Conservation (phyloP, 495 filamentous ascomycete genomes). For the Acidomyces sp. region DNA sequence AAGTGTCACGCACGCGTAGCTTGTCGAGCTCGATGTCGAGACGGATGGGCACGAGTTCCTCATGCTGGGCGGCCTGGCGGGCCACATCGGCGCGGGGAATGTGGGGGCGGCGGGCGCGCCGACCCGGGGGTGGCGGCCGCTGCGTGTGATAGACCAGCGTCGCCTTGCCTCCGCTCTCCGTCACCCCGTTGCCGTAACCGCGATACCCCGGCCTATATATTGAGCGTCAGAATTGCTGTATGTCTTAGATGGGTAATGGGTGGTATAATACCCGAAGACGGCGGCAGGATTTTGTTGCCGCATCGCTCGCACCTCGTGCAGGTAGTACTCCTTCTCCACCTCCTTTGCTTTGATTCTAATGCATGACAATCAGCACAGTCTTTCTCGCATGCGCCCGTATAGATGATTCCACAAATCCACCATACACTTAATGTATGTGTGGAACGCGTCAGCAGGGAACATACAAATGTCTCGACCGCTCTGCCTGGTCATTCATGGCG, state of each 20-base stretch:
- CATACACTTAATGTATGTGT: too few relatives aligned
- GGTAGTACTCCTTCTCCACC: slow-evolving; percentile 40
- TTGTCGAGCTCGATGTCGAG: slow-evolving; percentile 94
- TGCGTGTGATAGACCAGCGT: slow-evolving; percentile 61
- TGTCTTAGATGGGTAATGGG: too few relatives aligned
- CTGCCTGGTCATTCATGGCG: slow-evolving; percentile 38
- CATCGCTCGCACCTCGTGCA: slow-evolving; percentile 34
- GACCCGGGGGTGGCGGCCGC: slow-evolving; percentile 58
- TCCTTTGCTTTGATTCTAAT: slow-evolving; percentile 34
- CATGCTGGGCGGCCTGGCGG: slow-evolving; percentile 73
- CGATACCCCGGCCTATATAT: too few relatives aligned
- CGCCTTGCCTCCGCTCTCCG: slow-evolving; percentile 48
- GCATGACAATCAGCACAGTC: too few relatives aligned
- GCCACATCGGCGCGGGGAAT: slow-evolving; percentile 64
- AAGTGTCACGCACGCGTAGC: slow-evolving; percentile 90
- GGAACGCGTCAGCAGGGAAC: too few relatives aligned
- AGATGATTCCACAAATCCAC: too few relatives aligned
- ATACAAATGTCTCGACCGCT: slow-evolving; percentile 22
- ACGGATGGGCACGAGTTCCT: slow-evolving; percentile 81
- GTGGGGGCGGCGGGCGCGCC: slow-evolving; percentile 55
- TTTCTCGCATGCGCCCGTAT: too few relatives aligned
- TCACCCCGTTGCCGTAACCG: slow-evolving; percentile 77
- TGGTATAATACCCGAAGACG: slow-evolving; percentile 58
- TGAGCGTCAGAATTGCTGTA: too few relatives aligned
- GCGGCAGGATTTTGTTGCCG: slow-evolving; percentile 44